These are phyloP conservation scores for Ilex paraguariensis DNA, from an alignment of 305 asterid genomes.

Conservation along the genomic window DNA sequence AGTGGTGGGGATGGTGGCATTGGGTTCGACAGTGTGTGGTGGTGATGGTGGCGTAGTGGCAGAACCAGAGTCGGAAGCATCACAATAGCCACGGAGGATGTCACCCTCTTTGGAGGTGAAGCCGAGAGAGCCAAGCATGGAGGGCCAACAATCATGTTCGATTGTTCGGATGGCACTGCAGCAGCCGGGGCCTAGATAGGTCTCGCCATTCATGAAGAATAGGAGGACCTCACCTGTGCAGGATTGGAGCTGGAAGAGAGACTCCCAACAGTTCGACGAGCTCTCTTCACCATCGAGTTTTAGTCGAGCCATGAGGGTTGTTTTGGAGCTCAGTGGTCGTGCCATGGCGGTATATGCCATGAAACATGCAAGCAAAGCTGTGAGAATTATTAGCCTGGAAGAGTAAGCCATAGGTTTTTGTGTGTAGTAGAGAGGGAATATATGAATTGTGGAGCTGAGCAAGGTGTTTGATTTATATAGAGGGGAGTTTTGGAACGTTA, in stretches of 20 bases:
- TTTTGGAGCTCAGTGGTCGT: slow-evolving; percentile 16
- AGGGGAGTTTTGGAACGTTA: neutral
- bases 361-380: slow-evolving; percentile 5
- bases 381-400: slow-evolving; percentile 8
- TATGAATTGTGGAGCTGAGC: neutral
- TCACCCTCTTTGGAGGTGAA: slow-evolving; percentile 44
- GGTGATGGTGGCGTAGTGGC: slow-evolving; percentile 19
- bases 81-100: slow-evolving; percentile 56
- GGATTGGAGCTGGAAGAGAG: slow-evolving; percentile 52
- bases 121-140: slow-evolving; percentile 64
- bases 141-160: slow-evolving; percentile 57
- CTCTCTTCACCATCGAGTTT: slow-evolving; percentile 29
- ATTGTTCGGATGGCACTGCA: slow-evolving; percentile 49
- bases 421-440: neutral
- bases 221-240: slow-evolving; percentile 54
- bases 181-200: slow-evolving; percentile 49
- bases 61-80: slow-evolving; percentile 18
- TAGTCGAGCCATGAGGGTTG: slow-evolving; percentile 26
- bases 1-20: too few species aligned
- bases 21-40: neutral
- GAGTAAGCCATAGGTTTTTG: slow-evolving; percentile 28
- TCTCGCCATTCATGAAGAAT: slow-evolving; percentile 59
- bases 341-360: slow-evolving; percentile 24
- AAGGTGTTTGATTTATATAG: neutral
- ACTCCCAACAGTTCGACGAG: slow-evolving; percentile 51